phyloP scores from a whole-genome alignment of 2,329 filamentous ascomycete species.

The Beauveria sp. region DNA sequence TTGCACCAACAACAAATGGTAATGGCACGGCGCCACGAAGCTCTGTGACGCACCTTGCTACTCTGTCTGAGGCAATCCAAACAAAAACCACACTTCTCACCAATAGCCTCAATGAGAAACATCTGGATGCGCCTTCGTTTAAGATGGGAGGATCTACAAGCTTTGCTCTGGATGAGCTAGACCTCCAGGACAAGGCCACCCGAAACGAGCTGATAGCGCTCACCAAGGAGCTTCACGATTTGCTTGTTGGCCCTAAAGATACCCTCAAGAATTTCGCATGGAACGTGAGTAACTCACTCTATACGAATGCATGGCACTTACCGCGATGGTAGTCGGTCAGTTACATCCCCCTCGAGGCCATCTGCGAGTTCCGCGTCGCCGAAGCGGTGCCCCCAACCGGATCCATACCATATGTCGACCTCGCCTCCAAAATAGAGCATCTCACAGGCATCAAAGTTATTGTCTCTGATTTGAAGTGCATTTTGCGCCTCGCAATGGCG shows the following conservation, averaged over 20 bases:
- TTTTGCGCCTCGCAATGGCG: slow-evolving; percentile 31
- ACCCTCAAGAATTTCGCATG: slow-evolving; percentile 7
- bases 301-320: background rate
- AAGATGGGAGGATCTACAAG: slow-evolving; percentile 15
- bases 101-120: slow-evolving; percentile 13
- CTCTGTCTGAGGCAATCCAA: slow-evolving; percentile 14
- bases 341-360: slow-evolving; percentile 23
- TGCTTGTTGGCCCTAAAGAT: slow-evolving; percentile 17
- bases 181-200: background rate
- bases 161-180: slow-evolving; percentile 12
- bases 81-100: slow-evolving; percentile 16
- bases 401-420: slow-evolving; percentile 21
- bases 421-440: slow-evolving; percentile 22
- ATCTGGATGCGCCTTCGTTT: slow-evolving; percentile 17
- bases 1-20: background rate
- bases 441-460: slow-evolving; percentile 30
- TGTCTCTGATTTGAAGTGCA: slow-evolving; percentile 23
- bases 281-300: background rate
- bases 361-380: slow-evolving; percentile 24
- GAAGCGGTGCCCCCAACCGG: slow-evolving; percentile 21
- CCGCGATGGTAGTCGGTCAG: slow-evolving; percentile 17
- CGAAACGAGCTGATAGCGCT: slow-evolving; percentile 16
- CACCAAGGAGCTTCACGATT: slow-evolving; percentile 18
- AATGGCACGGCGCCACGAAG: background rate
- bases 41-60: slow-evolving; percentile 15